These are phyloP conservation scores for Leucoagaricus sp. DNA, from an alignment of 1,284 basidiomycete genomes.

Conservation along the genomic window DNA sequence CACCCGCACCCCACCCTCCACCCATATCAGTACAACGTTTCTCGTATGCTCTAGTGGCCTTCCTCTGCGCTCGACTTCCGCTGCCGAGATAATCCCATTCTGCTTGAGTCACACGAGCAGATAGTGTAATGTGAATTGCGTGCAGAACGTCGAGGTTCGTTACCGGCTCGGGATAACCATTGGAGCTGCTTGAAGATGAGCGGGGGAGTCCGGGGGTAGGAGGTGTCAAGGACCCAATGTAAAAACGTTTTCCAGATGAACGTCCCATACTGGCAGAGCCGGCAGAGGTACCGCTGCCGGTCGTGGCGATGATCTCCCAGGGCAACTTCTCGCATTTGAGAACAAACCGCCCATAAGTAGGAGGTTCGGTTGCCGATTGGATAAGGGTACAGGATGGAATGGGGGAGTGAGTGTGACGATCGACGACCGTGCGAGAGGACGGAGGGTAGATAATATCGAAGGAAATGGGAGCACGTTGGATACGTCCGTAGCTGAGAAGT, in stretches of 20 bases:
- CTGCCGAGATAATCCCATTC: constrained; percentile 65
- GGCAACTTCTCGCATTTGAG: constrained; percentile 61
- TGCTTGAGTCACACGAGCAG: constrained; percentile 55
- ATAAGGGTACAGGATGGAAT: constrained; percentile 59
- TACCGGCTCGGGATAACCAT: constrained; percentile 28
- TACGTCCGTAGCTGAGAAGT: constrained; percentile 48
- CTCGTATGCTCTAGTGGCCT: constrained; percentile 63
- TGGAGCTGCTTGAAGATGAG: constrained; percentile 6
- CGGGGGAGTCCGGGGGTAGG: not conserved
- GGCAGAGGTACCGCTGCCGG: not conserved
- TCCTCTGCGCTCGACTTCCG: constrained; percentile 27
- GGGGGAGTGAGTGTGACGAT: constrained; percentile 51
- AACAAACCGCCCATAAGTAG: constrained; percentile 48
- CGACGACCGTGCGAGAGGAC: constrained; percentile 56
- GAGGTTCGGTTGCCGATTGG: constrained; percentile 67
- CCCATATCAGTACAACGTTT: constrained; percentile 59
- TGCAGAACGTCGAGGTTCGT: constrained; percentile 66
- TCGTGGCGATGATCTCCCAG: constrained; percentile 49
- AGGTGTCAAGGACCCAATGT: constrained; percentile 20
- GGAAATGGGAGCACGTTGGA: constrained; percentile 57
- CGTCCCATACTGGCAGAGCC: not conserved
- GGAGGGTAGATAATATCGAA: constrained; percentile 64
- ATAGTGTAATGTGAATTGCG: constrained; percentile 57
- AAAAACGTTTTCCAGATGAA: constrained; percentile 22
- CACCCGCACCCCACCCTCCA: constrained; percentile 68